These are phyloP conservation scores for Stagonosporopsis cucurbitacearum DNA, from an alignment of 2,329 filamentous ascomycete species.

Conservation along the genomic window DNA sequence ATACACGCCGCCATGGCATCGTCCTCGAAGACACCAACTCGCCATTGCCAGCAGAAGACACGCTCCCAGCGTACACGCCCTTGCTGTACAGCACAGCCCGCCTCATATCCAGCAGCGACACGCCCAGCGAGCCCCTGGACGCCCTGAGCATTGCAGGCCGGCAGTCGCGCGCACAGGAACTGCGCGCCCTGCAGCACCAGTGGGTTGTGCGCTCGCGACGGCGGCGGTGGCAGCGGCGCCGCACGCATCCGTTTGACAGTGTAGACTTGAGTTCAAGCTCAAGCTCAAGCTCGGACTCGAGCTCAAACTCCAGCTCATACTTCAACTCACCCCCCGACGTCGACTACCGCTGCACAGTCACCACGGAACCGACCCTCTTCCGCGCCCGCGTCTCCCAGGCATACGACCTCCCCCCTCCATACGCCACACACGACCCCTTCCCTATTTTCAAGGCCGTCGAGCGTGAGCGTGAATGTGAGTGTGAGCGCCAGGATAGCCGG, in stretches of 20 bases:
- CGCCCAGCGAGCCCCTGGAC: background rate
- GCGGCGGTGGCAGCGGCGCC: background rate
- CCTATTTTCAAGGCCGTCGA: background rate
- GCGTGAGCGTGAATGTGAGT: too few species aligned
- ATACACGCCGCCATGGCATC: slow-evolving; percentile 14
- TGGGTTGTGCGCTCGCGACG: background rate
- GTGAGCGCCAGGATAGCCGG: too few species aligned
- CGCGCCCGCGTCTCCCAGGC: background rate
- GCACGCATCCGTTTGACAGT: background rate
- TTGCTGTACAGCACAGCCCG: background rate
- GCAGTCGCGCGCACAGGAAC: background rate
- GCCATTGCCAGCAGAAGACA: background rate
- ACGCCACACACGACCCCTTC: background rate
- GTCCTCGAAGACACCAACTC: background rate
- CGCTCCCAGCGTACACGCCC: background rate
- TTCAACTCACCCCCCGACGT: too few species aligned
- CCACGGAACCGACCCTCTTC: slow-evolving; percentile 1
- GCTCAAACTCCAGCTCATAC: too few species aligned
- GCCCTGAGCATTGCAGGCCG: background rate
- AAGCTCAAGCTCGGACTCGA: too few species aligned
- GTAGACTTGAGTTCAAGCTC: too few species aligned
- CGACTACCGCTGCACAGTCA: too few species aligned
- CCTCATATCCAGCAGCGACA: background rate
- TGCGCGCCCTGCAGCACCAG: background rate
- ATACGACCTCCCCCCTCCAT: background rate